Evolutionary conservation across 441 rosid species (phyloP).

Genomic region (Gossypium schwendimanii): DNA sequence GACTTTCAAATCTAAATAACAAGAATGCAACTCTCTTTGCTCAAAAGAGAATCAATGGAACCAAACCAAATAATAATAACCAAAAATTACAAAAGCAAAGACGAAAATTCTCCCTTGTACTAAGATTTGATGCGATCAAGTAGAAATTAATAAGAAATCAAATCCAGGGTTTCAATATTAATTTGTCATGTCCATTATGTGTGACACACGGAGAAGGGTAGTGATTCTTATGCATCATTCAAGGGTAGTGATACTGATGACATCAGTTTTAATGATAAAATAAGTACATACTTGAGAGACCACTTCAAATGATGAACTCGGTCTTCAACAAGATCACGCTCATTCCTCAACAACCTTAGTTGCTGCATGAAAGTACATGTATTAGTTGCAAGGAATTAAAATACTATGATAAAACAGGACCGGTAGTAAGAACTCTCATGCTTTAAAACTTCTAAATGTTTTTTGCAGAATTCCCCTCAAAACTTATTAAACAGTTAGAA

Average conservation of each 20-base stretch:
- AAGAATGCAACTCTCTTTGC: neutral
- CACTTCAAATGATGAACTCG: conserved; percentile 71
- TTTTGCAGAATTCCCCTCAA: neutral
- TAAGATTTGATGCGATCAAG: neutral
- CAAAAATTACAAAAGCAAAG: neutral
- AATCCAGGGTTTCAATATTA: neutral
- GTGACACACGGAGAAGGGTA: neutral
- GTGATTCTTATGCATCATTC: neutral
- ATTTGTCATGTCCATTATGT: neutral
- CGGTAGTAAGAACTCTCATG: neutral
- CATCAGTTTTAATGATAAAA: conserved; percentile 6
- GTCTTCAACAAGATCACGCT: conserved; percentile 86
- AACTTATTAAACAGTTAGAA: neutral
- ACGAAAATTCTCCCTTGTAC: neutral
- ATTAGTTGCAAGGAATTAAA: neutral
- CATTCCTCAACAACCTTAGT: conserved; percentile 65
- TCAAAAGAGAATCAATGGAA: neutral
- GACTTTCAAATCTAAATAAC: conserved; percentile 47
- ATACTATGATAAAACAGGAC: neutral
- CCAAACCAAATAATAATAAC: neutral
- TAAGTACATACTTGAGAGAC: conserved; percentile 63
- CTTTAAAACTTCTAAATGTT: neutral
- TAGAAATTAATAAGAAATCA: neutral
- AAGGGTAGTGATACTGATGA: neutral
- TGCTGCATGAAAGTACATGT: conserved; percentile 38